Conservation (phyloP, 148 eudicot species). For the Nepenthes mirabilis region DNA sequence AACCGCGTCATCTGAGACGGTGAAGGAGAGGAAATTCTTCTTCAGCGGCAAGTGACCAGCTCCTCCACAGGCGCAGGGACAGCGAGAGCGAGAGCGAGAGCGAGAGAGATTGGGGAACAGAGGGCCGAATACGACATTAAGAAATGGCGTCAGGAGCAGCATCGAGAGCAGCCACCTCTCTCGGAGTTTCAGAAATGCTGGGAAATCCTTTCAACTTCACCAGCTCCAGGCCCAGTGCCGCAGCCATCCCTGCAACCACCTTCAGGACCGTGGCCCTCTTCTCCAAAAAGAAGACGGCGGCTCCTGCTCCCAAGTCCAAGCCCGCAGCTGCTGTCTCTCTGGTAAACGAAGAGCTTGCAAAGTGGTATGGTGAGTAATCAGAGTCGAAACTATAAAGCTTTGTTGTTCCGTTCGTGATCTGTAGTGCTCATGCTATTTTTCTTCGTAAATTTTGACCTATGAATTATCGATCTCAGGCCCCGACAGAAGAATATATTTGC, state of each 20-base stretch:
- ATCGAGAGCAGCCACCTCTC: constrained; percentile 39
- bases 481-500: constrained; percentile 92
- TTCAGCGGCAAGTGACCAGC: too few species aligned
- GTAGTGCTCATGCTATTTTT: too few species aligned
- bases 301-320: constrained; percentile 42
- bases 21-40: too few species aligned
- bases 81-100: too few species aligned
- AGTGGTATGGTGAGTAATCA: constrained; percentile 72
- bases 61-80: too few species aligned
- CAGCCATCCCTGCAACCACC: constrained; percentile 14
- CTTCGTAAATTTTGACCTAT: not conserved
- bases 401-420: too few species aligned
- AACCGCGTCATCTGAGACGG: too few species aligned
- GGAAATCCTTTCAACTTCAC: constrained; percentile 43
- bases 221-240: constrained; percentile 10
- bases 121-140: not conserved
- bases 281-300: constrained; percentile 54
- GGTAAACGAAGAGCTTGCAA: constrained; percentile 65
- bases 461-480: constrained; percentile 34
- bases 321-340: constrained; percentile 25
- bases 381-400: not conserved
- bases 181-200: constrained; percentile 61
- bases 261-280: constrained; percentile 60
- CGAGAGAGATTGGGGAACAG: too few species aligned
- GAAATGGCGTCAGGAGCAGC: constrained; percentile 72